These are phyloP conservation scores for Candida dubliniensis DNA, from an alignment of 1,139 yeast genomes.

Conservation along the genomic window DNA sequence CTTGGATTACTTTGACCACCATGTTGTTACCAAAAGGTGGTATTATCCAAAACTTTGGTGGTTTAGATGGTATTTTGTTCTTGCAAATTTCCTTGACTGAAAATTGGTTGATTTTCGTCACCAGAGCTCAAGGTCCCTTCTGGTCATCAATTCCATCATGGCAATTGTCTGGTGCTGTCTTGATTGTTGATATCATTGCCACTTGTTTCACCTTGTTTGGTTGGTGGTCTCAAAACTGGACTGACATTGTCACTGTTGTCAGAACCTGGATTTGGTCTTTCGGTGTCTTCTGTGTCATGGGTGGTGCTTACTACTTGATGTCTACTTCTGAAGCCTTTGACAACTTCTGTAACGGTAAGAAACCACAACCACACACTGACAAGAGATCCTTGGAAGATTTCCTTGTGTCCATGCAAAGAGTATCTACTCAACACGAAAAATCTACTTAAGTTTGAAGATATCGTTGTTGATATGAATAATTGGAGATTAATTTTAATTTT, in stretches of 20 bases:
- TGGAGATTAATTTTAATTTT: background rate
- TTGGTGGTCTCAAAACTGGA: slow-evolving; percentile 98
- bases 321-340: slow-evolving; percentile 85
- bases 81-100: slow-evolving; percentile 90
- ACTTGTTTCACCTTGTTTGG: slow-evolving; percentile 92
- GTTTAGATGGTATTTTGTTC: slow-evolving; percentile 87
- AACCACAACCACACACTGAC: slow-evolving; percentile 64
- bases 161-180: slow-evolving; percentile 93
- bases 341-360: slow-evolving; percentile 90
- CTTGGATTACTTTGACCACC: slow-evolving; percentile 90
- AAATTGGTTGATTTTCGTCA: slow-evolving; percentile 94
- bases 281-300: slow-evolving; percentile 94
- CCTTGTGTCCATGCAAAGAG: slow-evolving; percentile 96
- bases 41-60: slow-evolving; percentile 92
- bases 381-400: slow-evolving; percentile 89
- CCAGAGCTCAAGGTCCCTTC: slow-evolving; percentile 96
- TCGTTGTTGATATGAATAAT: background rate
- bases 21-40: slow-evolving; percentile 78
- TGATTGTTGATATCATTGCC: slow-evolving; percentile 83
- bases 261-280: slow-evolving; percentile 94
- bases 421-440: slow-evolving; percentile 95
- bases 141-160: slow-evolving; percentile 91
- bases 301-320: slow-evolving; percentile 96
- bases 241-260: slow-evolving; percentile 90
- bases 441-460: slow-evolving; percentile 35